Conservation (phyloP, 106 monocot species). For the Acorus gramineus region DNA sequence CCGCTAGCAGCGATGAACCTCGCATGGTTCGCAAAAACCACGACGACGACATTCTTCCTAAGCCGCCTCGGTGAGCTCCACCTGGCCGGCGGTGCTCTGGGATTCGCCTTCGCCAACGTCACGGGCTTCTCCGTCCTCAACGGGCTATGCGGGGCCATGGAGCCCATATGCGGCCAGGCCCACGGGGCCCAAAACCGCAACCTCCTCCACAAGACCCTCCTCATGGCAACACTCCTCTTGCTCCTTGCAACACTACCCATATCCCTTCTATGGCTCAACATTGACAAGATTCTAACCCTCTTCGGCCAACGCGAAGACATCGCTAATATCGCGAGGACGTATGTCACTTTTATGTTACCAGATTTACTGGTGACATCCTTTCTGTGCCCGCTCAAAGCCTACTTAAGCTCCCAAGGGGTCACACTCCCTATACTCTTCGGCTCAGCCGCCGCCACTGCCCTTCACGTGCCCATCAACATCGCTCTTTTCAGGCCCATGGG, state of each 20-base stretch:
- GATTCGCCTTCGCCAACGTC: slow-evolving; percentile 32
- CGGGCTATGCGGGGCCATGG: too few relatives aligned
- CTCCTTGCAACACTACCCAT: slow-evolving; percentile 54
- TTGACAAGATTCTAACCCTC: slow-evolving; percentile 46
- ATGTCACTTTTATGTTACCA: slow-evolving; percentile 52
- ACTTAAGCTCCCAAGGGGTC: slow-evolving; percentile 67
- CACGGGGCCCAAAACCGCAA: slow-evolving; percentile 58
- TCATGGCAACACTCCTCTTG: slow-evolving; percentile 57
- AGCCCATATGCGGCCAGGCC: slow-evolving; percentile 56
- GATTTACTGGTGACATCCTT: slow-evolving; percentile 63
- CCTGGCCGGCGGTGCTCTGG: slow-evolving; percentile 23
- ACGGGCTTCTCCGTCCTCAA: slow-evolving; percentile 24
- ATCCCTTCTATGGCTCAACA: slow-evolving; percentile 61
- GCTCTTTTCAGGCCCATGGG: slow-evolving; percentile 38
- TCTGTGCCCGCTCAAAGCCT: slow-evolving; percentile 72
- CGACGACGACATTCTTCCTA: slow-evolving; percentile 27
- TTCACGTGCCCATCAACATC: slow-evolving; percentile 55
- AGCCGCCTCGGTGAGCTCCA: slow-evolving; percentile 33
- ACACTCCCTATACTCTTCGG: slow-evolving; percentile 63
- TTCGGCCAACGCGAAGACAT: slow-evolving; percentile 65
- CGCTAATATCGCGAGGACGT: slow-evolving; percentile 34
- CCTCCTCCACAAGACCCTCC: slow-evolving; percentile 64
- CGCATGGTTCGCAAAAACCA: slow-evolving; percentile 34
- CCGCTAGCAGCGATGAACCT: slow-evolving; percentile 29
- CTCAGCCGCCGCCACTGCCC: slow-evolving; percentile 37